phyloP scores from a whole-genome alignment of 257 asterid genomes.

The Henckelia pumila region DNA sequence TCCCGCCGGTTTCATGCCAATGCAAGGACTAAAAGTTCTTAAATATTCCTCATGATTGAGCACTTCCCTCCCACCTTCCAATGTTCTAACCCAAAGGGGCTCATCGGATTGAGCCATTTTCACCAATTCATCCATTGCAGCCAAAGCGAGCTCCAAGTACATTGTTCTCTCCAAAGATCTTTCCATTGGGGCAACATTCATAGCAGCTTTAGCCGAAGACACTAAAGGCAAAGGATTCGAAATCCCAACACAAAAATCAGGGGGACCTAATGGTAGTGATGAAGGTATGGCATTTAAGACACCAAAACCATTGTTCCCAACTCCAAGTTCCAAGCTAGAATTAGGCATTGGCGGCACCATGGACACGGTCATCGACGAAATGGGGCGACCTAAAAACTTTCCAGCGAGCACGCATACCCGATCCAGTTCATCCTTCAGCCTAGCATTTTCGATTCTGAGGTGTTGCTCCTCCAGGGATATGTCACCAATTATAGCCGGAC shows the following conservation, averaged over 20 bases:
- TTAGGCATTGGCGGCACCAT: constrained; percentile 44
- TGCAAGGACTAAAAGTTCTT: constrained; percentile 42
- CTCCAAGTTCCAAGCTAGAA: constrained; percentile 50
- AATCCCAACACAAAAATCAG: constrained; percentile 42
- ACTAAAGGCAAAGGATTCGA: constrained; percentile 27
- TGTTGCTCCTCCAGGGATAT: constrained; percentile 54
- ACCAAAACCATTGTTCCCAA: constrained; percentile 42
- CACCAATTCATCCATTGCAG: constrained; percentile 51
- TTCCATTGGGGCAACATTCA: constrained; percentile 26
- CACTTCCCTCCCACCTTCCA: constrained; percentile 36
- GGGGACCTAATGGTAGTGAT: constrained; percentile 35
- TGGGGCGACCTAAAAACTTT: constrained; percentile 53
- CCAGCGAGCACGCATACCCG: constrained; percentile 60
- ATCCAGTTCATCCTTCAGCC: constrained; percentile 52
- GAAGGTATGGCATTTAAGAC: constrained; percentile 22
- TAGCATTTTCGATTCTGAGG: constrained; percentile 47
- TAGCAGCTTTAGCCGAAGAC: constrained; percentile 11
- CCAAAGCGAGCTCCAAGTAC: constrained; percentile 51
- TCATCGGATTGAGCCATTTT: constrained; percentile 41
- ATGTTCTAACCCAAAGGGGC: constrained; percentile 48
- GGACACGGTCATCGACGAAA: constrained; percentile 30
- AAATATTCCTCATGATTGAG: constrained; percentile 47
- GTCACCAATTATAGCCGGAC: constrained; percentile 58
- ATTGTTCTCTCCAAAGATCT: constrained; percentile 49
- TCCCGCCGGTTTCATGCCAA: constrained; percentile 51